A percentile compares a stretch with the other conserved stretches of the same genome.
phyloP scores from a whole-genome alignment of 2,329 filamentous ascomycete species.

The Ploettnerulaceae sp. region DNA sequence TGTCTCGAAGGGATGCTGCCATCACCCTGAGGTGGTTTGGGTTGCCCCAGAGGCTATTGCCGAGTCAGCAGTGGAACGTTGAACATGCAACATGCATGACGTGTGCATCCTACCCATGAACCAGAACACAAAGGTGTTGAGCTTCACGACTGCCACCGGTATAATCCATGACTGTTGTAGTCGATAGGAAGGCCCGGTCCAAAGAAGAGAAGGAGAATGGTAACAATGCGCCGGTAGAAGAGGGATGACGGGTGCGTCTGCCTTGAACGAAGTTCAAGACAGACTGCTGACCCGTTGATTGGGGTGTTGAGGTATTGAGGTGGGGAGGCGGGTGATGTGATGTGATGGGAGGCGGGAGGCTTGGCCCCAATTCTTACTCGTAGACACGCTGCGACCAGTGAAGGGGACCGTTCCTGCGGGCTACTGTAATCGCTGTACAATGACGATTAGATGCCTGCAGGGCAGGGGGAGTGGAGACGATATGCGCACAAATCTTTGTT shows the following conservation, averaged over 20 bases:
- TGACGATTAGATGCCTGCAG: background rate
- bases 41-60: slow-evolving; percentile 67
- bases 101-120: slow-evolving; percentile 51
- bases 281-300: slow-evolving; percentile 32
- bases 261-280: slow-evolving; percentile 36
- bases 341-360: background rate
- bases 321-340: background rate
- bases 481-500: background rate
- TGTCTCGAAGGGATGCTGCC: slow-evolving; percentile 57
- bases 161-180: slow-evolving; percentile 40
- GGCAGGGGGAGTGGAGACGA: background rate
- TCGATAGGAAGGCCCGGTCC: slow-evolving; percentile 35
- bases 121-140: slow-evolving; percentile 70
- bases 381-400: background rate
- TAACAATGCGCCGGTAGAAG: slow-evolving; percentile 27
- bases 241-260: slow-evolving; percentile 37
- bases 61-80: slow-evolving; percentile 2
- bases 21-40: slow-evolving; percentile 67
- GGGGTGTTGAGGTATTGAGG: background rate
- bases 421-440: too few species aligned
- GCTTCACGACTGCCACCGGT: slow-evolving; percentile 50
- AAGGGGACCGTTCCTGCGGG: too few species aligned
- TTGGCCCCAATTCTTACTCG: too few species aligned
- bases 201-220: slow-evolving; percentile 35
- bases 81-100: background rate